Evolutionary conservation across 2,329 filamentous ascomycete genomes (phyloP).

Genomic region (Sclerotinia glacialis): DNA sequence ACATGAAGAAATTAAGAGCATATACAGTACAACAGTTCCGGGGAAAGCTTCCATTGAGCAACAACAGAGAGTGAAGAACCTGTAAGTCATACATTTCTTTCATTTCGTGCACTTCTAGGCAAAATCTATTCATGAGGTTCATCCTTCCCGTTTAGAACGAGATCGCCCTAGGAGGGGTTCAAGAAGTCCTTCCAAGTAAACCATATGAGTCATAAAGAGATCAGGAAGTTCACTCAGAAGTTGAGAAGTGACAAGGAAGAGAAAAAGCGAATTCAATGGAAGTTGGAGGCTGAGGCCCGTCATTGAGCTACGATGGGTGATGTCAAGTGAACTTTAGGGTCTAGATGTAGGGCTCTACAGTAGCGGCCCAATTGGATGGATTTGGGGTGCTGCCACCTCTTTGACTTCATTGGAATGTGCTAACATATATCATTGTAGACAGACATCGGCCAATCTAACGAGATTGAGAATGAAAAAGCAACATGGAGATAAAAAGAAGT

Average conservation of each 20-base stretch:
- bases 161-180: neutral
- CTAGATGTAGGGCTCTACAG: neutral
- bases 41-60: constrained; percentile 48
- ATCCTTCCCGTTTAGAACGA: neutral
- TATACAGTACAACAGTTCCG: constrained; percentile 36
- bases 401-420: neutral
- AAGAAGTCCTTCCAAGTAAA: neutral
- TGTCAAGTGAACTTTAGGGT: neutral
- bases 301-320: neutral
- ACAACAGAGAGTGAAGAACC: constrained; percentile 49
- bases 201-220: neutral
- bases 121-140: neutral
- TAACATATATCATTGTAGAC: constrained; percentile 29
- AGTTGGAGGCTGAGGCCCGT: neutral
- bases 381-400: neutral
- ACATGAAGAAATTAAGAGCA: constrained; percentile 32
- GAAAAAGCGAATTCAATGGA: neutral
- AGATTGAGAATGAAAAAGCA: constrained; percentile 38
- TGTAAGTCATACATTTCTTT: constrained; percentile 33
- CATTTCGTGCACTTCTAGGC: neutral
- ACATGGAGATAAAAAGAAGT: constrained; percentile 38
- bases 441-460: constrained; percentile 36
- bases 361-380: neutral
- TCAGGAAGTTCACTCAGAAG: neutral
- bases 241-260: neutral